A percentile compares a stretch with the other conserved stretches of the same genome.
Evolutionary conservation across 176 grass and related monocot genomes (phyloP).

Genomic region (Thalia dealbata): DNA sequence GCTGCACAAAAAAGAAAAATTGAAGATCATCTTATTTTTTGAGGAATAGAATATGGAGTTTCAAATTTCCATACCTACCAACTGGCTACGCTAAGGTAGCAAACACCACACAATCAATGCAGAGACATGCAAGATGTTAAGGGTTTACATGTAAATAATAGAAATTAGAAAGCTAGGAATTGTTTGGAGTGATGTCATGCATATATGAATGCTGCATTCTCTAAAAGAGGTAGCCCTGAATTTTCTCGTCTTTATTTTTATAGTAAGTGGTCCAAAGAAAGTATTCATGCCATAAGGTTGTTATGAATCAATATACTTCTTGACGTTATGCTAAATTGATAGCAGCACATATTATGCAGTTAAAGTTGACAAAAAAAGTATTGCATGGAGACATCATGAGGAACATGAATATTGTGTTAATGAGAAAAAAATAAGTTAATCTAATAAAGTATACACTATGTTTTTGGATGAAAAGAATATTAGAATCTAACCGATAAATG

Average conservation of each 20-base stretch:
- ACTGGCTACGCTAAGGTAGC: neutral
- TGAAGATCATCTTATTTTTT: neutral
- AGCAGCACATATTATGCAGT: neutral
- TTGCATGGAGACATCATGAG: neutral
- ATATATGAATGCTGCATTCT: neutral
- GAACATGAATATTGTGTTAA: neutral
- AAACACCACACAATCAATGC: neutral
- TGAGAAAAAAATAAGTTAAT: neutral
- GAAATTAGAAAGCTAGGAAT: neutral
- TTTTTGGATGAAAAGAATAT: neutral
- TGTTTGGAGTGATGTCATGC: neutral
- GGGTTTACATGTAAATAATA: no score
- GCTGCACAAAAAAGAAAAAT: neutral
- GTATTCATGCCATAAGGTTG: neutral
- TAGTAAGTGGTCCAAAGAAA: neutral
- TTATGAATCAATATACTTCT: neutral
- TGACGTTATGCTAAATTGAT: neutral
- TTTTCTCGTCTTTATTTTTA: neutral
- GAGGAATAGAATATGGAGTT: neutral
- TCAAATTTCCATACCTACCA: neutral
- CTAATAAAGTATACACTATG: neutral
- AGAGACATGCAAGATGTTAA: no score
- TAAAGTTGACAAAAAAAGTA: neutral
- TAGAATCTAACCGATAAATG: conserved; percentile 50
- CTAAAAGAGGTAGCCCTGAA: neutral